Evolutionary conservation across 2,329 filamentous ascomycete genomes (phyloP), one percentile per base, ranked within the genome.

Genomic region (Aureobasidium sp.): DNA sequence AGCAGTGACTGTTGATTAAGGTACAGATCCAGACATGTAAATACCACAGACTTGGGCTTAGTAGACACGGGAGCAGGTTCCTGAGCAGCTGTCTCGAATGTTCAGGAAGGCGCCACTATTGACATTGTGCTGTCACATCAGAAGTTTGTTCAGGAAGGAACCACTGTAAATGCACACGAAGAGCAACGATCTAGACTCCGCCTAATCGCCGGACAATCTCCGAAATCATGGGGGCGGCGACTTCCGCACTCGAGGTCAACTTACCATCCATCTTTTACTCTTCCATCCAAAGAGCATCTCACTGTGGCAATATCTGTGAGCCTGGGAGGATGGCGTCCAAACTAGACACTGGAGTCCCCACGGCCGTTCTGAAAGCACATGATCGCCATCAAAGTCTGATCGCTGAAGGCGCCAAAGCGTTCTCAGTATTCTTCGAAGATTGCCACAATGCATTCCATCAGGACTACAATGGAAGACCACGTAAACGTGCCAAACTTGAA

Each of bases 401-500:
- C 40, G 50, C 60, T 33, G 29, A 54, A 42, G 50, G 40, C 29
- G 33, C 50, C 20, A 40, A 64, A 47, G 60, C 60, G 8, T 38
- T 64, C 33, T 38, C 43, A 15, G 23, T 4, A 40, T 64, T 64
- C 27, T 64, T 64, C 20, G 48, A 64, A 23, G 29, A 64, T 55
- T 64, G 60, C 40, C 60, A 29, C 16, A 53, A 43, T 65, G 53
- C 63, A 20, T 45, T 58, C 11, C 45, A 48, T 25, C 40, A 29
- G n/a, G 63, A 56, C 18, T 48, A 58, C 18, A 48, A 38, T 11
- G 63, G 42, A 18, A 48, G 40, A n/a, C 64, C 64, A 16, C 53
- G 64, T 25, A 66, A 66, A 47, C 64, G 64, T 38, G 40, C 60
- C n/a, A 64, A 13, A 40, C 31, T 58, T 9, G 36, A 51, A 25